Percentiles rank a stretch among this genome's conserved stretches.
Conservation (phyloP, 306 rosid genomes). For the Phaseolus lunatus region DNA sequence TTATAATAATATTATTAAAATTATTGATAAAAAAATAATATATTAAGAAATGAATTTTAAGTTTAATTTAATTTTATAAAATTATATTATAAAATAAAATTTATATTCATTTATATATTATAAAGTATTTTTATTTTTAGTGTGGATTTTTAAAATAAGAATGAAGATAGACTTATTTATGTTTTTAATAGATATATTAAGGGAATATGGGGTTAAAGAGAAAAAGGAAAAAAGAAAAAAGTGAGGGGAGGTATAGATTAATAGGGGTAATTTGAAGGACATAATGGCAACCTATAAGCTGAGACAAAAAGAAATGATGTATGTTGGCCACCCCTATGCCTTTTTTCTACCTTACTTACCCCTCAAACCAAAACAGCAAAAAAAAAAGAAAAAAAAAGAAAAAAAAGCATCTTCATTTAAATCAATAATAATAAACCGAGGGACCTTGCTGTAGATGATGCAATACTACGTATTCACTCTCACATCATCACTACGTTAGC, state of each 20-base stretch:
- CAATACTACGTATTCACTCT: conserved; percentile 56
- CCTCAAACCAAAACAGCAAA: conserved; percentile 44
- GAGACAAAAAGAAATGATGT: conserved; percentile 95
- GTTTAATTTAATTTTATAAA: too few species aligned
- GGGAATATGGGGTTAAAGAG: background rate
- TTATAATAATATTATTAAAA: too few species aligned
- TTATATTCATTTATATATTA: too few species aligned
- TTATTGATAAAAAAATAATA: too few species aligned
- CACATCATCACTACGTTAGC: conserved; percentile 69
- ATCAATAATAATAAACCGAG: conserved; percentile 35
- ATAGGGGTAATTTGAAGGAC: conserved; percentile 57
- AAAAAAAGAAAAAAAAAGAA: too few species aligned
- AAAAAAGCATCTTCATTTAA: conserved; percentile 40
- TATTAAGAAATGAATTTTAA: too few species aligned
- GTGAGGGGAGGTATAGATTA: background rate
- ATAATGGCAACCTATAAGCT: conserved; percentile 66
- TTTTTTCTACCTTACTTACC: conserved; percentile 48
- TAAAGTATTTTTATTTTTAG: too few species aligned
- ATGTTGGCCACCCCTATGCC: conserved; percentile 74
- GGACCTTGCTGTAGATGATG: conserved; percentile 30
- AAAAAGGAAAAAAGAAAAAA: background rate
- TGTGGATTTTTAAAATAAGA: too few species aligned
- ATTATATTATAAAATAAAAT: too few species aligned
- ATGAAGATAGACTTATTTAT: too few species aligned
- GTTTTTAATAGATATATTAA: background rate